These are phyloP conservation scores for Micromonas commoda DNA, from an alignment of 139 green algal genomes.

Conservation along the genomic window DNA sequence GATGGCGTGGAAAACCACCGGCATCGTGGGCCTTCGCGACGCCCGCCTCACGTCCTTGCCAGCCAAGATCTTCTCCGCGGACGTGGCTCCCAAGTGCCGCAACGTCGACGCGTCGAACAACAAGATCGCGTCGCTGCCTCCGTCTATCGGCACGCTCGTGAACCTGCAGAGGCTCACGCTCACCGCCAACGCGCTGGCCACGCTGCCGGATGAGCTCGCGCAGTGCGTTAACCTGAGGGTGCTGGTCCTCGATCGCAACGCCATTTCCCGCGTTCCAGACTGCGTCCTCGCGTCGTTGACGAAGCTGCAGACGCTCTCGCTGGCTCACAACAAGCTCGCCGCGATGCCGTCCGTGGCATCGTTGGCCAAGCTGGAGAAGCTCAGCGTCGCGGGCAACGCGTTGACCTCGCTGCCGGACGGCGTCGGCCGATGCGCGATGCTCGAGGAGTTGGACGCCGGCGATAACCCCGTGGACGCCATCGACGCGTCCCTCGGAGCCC, in stretches of 20 bases:
- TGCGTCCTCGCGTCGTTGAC: too few relatives aligned
- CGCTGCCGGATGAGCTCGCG: not conserved
- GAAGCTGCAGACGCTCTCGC: not conserved
- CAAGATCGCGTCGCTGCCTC: not conserved
- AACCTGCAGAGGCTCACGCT: not conserved
- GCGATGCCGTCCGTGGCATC: not conserved
- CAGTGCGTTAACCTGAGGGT: not conserved
- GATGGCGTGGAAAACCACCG: not conserved
- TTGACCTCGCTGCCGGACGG: not conserved
- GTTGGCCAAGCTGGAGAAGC: not conserved
- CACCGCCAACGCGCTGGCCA: not conserved
- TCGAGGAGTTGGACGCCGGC: conserved; percentile 7
- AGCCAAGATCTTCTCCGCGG: not conserved
- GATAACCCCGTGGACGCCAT: not conserved
- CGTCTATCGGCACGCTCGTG: not conserved
- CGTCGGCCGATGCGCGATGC: not conserved
- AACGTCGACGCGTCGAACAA: conserved; percentile 20
- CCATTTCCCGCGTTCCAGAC: too few relatives aligned
- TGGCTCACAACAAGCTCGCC: not conserved
- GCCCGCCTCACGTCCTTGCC: not conserved
- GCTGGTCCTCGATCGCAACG: not conserved
- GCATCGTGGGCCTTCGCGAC: conserved; percentile 10
- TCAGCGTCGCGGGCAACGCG: not conserved
- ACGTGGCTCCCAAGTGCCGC: not conserved
- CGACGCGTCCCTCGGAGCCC: not conserved